Percentiles rank a stretch among this genome's conserved stretches.
phyloP scores from a whole-genome alignment of 768 basidiomycete species.

The Psilocybe sp. region DNA sequence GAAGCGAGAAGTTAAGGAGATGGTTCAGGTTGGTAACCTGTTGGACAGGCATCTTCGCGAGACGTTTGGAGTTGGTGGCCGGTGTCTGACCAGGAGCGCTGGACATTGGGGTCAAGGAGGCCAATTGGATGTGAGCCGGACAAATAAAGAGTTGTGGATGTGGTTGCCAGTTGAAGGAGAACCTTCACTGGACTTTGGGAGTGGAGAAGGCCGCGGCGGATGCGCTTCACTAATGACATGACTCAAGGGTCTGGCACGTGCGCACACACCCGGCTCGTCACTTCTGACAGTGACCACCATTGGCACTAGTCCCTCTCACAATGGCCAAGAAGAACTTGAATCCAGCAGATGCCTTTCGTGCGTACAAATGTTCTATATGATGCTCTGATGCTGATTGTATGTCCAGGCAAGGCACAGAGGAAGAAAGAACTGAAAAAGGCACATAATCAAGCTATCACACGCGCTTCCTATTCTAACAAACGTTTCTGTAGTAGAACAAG shows the following conservation, averaged over 20 bases:
- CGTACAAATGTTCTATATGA: conserved; percentile 27
- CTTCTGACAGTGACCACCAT: not conserved
- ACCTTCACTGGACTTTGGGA: conserved; percentile 27
- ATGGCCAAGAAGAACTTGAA: conserved; percentile 91
- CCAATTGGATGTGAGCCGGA: conserved; percentile 3
- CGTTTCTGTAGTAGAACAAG: conserved; percentile 79
- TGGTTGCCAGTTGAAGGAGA: conserved; percentile 37
- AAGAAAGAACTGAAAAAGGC: conserved; percentile 97
- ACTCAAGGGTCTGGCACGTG: conserved; percentile 38
- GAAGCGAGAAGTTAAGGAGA: conserved; percentile 91
- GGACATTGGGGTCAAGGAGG: conserved; percentile 29
- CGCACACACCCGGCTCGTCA: conserved; percentile 19
- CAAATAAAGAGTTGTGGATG: conserved; percentile 34
- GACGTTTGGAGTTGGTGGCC: conserved; percentile 50
- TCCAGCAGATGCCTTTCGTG: conserved; percentile 92
- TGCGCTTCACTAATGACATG: conserved; percentile 27
- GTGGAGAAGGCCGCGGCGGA: conserved; percentile 15
- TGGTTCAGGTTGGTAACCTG: conserved; percentile 69
- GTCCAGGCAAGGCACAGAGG: conserved; percentile 81
- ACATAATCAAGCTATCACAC: conserved; percentile 9
- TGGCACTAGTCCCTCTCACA: conserved; percentile 3
- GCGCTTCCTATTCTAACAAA: conserved; percentile 10
- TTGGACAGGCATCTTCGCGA: conserved; percentile 64
- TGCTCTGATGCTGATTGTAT: conserved; percentile 4
- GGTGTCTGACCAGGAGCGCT: conserved; percentile 28